Evolutionary conservation across 2,329 filamentous ascomycete species (phyloP), one percentile per base, ranked within the genome.

Genomic region (Aspergillus chevalieri): DNA sequence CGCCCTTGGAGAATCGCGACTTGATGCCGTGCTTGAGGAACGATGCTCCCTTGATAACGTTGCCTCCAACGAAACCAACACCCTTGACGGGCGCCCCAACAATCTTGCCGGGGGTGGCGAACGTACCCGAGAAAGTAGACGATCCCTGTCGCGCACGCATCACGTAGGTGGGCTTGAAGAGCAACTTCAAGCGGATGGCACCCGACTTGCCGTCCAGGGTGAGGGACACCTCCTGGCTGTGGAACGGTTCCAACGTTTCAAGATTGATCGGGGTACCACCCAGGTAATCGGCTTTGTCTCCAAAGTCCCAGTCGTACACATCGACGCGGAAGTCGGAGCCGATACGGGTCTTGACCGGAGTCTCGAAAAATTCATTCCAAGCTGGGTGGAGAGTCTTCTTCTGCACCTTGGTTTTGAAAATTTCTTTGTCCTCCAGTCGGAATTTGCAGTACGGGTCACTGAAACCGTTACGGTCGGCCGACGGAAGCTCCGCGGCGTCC

Each of bases 381-480:
- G 83, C 81, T 0, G 93, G 93, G 58, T 93, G 85, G 3, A 98
- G 79, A 0, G 93, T 97, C 80, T 98, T 98, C 81, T 97, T 98
- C 67, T 92, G 85, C 2, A 85, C 84, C 73, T 96, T 94, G 42
- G 91, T 95, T 79, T 97, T 98, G 82, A 89, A 90, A 0, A 97
- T 81, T 50, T 94, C 87, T 62, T 89, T 84, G 43, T 86, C 91
- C 62, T 95, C 92, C 57, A 97, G 79, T 56, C 87, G 83, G 67
- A 98, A 98, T 65, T 92, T 92, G 80, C 88, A 94, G 76, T 92
- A 98, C 4, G 93, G 93, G 64, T 98, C 93, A 61, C 90, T 96
- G 79, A 87, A 97, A 59, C 93, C 93, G 65, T 98, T 98, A 30
- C 90, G 85, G 64, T 98, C 93, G 24, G 92, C 92, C 1, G 93